Base-by-base conservation (phyloP, 2,329 filamentous ascomycete genomes). In the Fonsecaea multimorphosa region DNA sequence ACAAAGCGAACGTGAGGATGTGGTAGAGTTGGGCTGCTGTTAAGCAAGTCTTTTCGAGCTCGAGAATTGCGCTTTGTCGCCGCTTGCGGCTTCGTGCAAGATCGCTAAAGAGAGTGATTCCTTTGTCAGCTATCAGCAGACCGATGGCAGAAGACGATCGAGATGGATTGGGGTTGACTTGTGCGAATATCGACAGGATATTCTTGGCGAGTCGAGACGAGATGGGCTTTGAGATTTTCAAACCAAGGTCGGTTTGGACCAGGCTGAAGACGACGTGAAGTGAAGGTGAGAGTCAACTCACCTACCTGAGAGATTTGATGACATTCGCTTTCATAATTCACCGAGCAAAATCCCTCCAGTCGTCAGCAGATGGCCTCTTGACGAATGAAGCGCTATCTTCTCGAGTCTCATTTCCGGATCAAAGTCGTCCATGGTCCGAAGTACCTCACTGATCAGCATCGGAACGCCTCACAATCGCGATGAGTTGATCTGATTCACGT, bases 41-140 rank as follows among this genome's bases (percentile, higher is more conserved):
- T 16, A 24, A 12, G 61, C 59, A 29, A 67, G 54, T 46, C 49
- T 51, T n/a, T n/a, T 69, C 58, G 51, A 65, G 63, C 36, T 68
- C 68, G 14, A 40, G 34, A 14, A 64, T 27, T 22, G 69, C 63
- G 16, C 36, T 55, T 31, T 55, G 44, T 52, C 64, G 66, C 56
- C 68, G 32, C 65, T 38, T 54, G n/a, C n/a, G n/a, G n/a, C n/a
- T 44, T 29, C 63, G 52, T 29, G 69, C 44, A n/a, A 68, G 65
- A 14, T 38, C 16, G 59, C 68, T 24, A 34, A 65, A 66, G n/a
- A 63, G 65, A 52, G 58, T 59, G 16, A 64, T 61, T 1, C 64
- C 34, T 27, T 32, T 66, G n/a, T n/a, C n/a, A n/a, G n/a, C n/a
- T n/a, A 22, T 54, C 38, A 58, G 46, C 59, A 24, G 55, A 32